Evolutionary conservation across 768 basidiomycete species (phyloP).

Genomic region (Tricholoma matsutake): DNA sequence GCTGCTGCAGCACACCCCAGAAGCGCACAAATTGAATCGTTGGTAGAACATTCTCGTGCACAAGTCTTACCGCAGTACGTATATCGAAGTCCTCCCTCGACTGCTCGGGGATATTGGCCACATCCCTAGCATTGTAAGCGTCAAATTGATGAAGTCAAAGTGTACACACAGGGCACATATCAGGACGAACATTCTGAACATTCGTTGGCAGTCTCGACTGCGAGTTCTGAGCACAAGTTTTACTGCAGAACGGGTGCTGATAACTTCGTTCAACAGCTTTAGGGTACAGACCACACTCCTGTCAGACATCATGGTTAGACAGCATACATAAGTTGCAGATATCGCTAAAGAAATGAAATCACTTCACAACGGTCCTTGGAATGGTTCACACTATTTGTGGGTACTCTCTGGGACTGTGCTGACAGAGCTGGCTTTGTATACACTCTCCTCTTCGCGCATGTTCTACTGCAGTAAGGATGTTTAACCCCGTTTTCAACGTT

Average conservation of each 20-base stretch:
- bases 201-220: background rate
- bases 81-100: slow-evolving; percentile 2
- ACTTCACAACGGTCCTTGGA: slow-evolving; percentile 3
- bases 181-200: background rate
- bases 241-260: slow-evolving; percentile 14
- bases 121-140: slow-evolving; percentile 10
- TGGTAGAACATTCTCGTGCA: slow-evolving; percentile 1
- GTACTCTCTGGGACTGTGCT: background rate
- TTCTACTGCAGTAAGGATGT: slow-evolving; percentile 15
- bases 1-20: slow-evolving; percentile 1
- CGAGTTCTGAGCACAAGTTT: slow-evolving; percentile 8
- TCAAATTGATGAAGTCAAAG: background rate
- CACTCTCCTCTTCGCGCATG: slow-evolving; percentile 10
- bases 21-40: slow-evolving; percentile 3
- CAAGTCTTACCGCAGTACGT: slow-evolving; percentile 15
- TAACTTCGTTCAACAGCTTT: slow-evolving; percentile 3
- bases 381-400: background rate
- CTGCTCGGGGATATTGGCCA: slow-evolving; percentile 9
- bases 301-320: background rate
- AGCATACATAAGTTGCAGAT: background rate
- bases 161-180: background rate
- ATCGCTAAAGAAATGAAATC: background rate
- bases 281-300: slow-evolving; percentile 15
- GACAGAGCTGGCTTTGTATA: background rate
- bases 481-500: slow-evolving; percentile 7